A percentile compares a stretch with the other conserved stretches of the same genome.
phyloP scores from a whole-genome alignment of 352 stramenopile genomes.

The Globisporangium okanoganense region DNA sequence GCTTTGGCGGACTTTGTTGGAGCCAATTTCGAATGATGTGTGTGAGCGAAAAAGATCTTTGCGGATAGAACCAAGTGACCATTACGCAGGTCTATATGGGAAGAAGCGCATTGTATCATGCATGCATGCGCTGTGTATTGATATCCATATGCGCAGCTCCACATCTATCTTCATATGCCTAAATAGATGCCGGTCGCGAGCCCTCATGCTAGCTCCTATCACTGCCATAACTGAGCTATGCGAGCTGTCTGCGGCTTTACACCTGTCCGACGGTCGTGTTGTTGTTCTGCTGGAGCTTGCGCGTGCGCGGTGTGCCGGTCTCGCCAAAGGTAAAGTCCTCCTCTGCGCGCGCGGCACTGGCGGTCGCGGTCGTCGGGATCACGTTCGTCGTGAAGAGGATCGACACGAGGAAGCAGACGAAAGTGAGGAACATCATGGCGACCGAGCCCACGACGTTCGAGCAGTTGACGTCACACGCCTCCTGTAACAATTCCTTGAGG shows the following conservation, averaged over 20 bases:
- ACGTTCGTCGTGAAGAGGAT: constrained; percentile 50
- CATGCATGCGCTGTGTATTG: too few species aligned
- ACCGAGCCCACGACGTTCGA: constrained; percentile 49
- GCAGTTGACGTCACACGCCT: constrained; percentile 67
- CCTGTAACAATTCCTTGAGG: constrained; percentile 42
- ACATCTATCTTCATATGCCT: too few species aligned
- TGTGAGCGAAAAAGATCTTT: too few species aligned
- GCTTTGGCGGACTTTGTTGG: too few species aligned
- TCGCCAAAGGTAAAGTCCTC: constrained; percentile 57
- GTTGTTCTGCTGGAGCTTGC: constrained; percentile 28
- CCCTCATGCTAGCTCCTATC: too few species aligned
- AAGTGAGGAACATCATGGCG: constrained; percentile 47
- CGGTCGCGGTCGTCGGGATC: constrained; percentile 19
- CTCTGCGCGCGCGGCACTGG: constrained; percentile 14
- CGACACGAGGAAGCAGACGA: constrained; percentile 48
- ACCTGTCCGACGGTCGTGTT: constrained; percentile 22
- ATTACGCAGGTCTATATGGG: too few species aligned
- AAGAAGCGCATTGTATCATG: too few species aligned
- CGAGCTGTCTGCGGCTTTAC: constrained; percentile 12
- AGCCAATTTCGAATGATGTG: too few species aligned
- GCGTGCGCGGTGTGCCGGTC: constrained; percentile 29
- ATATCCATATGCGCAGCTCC: too few species aligned
- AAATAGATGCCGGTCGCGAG: neutral
- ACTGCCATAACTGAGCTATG: neutral
- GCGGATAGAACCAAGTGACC: too few species aligned